Evolutionary conservation across 306 rosid genomes (phyloP).

Genomic region (Gleditsia sinensis): DNA sequence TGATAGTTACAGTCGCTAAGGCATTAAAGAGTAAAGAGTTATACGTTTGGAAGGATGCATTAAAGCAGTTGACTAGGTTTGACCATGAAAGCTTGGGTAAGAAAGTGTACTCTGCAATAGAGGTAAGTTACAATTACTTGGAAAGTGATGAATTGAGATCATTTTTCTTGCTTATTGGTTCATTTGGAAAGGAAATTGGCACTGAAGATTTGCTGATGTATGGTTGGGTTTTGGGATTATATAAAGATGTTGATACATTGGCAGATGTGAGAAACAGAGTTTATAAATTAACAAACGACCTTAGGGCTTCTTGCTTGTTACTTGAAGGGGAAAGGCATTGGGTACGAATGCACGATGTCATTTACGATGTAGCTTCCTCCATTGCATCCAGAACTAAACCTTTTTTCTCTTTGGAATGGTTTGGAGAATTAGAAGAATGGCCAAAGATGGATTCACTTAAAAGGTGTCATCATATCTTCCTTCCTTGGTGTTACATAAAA

Average conservation of each 20-base stretch:
- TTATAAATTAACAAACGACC: neutral
- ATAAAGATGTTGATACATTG: neutral
- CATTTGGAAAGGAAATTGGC: neutral
- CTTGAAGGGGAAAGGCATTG: no score
- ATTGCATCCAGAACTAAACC: neutral
- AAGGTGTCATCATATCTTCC: neutral
- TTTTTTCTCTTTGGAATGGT: neutral
- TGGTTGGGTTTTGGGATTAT: neutral
- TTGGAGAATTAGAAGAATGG: no score
- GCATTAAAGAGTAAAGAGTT: neutral
- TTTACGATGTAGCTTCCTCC: neutral
- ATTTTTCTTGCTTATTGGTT: neutral
- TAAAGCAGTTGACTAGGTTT: neutral
- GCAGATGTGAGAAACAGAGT: neutral
- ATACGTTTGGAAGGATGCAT: slow-evolving; percentile 8
- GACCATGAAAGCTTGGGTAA: no score
- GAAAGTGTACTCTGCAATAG: neutral
- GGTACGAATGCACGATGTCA: neutral
- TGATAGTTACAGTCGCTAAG: neutral
- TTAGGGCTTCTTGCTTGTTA: neutral
- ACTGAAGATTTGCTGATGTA: neutral
- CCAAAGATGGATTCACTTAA: neutral
- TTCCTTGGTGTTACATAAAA: neutral
- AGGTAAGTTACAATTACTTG: neutral
- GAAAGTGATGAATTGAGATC: neutral